Percentiles rank a stretch among this genome's conserved stretches.
Evolutionary conservation across 2,329 filamentous ascomycete species (phyloP).

Genomic region (Calonectria pauciramosa): DNA sequence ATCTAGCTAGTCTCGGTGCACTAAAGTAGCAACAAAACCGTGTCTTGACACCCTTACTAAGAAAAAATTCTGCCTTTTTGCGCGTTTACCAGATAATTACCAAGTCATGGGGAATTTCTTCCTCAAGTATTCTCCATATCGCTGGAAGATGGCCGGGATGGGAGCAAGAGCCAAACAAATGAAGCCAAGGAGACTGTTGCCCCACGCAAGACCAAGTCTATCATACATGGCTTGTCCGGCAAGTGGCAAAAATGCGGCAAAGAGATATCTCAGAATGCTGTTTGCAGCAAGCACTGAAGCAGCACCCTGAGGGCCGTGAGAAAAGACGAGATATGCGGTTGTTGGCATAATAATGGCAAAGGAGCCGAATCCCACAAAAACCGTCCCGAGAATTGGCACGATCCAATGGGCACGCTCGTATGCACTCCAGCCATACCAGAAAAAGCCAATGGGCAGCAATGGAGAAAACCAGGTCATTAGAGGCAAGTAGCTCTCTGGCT

Average conservation of each 20-base stretch:
- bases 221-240: neutral
- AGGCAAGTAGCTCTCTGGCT: neutral
- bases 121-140: neutral
- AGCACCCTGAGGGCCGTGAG: neutral
- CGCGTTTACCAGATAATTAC: neutral
- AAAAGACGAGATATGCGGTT: neutral
- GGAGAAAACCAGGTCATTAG: neutral
- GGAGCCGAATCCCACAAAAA: neutral
- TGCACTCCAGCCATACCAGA: neutral
- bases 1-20: too few relatives aligned
- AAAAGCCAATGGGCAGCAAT: neutral
- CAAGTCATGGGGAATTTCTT: neutral
- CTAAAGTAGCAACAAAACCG: too few relatives aligned
- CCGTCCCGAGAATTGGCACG: neutral
- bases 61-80: neutral
- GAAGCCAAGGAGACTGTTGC: neutral
- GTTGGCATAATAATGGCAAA: neutral
- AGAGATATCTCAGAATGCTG: neutral
- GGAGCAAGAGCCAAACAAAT: neutral
- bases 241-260: neutral
- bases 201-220: neutral
- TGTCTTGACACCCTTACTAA: too few relatives aligned
- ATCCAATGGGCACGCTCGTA: neutral
- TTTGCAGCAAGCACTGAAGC: neutral
- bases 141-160: neutral